Conservation (phyloP, 768 basidiomycete species). For the Gymnopilus dilepis region DNA sequence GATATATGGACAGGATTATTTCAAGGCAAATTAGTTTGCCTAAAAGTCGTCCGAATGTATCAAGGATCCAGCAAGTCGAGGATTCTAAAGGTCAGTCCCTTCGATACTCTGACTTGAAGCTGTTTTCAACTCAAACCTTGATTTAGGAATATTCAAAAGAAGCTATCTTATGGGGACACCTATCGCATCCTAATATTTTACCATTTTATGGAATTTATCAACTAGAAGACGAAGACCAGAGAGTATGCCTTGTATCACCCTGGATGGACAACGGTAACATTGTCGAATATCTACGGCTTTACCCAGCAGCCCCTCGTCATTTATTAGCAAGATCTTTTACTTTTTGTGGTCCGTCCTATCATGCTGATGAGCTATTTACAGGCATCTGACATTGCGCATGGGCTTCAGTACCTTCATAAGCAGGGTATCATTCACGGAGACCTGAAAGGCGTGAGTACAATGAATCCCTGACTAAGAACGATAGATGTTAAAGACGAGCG, state of each 20-base stretch:
- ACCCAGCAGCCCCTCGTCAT: slow-evolving; percentile 24
- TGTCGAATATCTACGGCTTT: slow-evolving; percentile 27
- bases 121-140: background rate
- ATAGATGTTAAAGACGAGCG: background rate
- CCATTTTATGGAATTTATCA: slow-evolving; percentile 43
- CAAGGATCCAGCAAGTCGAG: slow-evolving; percentile 23
- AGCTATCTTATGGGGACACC: slow-evolving; percentile 36
- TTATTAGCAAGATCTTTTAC: slow-evolving; percentile 9
- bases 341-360: background rate
- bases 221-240: slow-evolving; percentile 28
- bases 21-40: slow-evolving; percentile 26
- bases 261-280: slow-evolving; percentile 46
- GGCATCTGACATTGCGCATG: slow-evolving; percentile 38
- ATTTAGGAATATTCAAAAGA: slow-evolving; percentile 35
- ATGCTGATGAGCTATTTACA: slow-evolving; percentile 8
- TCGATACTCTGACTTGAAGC: background rate
- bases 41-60: slow-evolving; percentile 34
- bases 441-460: slow-evolving; percentile 42
- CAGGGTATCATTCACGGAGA: slow-evolving; percentile 49
- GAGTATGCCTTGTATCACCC: slow-evolving; percentile 42
- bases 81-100: slow-evolving; percentile 29
- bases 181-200: slow-evolving; percentile 37
- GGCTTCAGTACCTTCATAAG: slow-evolving; percentile 39
- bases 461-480: background rate
- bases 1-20: slow-evolving; percentile 33